Conservation (phyloP, 257 asterid species). For the Echium plantagineum region DNA sequence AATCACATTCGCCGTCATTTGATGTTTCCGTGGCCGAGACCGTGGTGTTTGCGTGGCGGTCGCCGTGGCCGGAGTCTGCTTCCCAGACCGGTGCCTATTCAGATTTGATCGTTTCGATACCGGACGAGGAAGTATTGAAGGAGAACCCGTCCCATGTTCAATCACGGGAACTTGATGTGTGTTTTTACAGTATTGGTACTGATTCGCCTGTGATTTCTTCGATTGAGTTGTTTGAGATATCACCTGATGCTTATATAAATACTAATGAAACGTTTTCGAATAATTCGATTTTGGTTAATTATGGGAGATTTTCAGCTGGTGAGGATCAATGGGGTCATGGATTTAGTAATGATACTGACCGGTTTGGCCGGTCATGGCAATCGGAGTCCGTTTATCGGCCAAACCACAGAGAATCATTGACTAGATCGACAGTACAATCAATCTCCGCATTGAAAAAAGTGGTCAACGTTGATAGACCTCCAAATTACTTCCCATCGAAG, state of each 20-base stretch:
- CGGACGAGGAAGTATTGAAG: conserved; percentile 7
- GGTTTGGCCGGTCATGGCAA: conserved; percentile 74
- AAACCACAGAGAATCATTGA: conserved; percentile 4
- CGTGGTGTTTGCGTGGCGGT: conserved; percentile 75
- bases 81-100: conserved; percentile 81
- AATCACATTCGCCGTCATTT: conserved; percentile 74
- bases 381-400: conserved; percentile 43
- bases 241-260: conserved; percentile 35
- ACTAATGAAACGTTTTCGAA: conserved; percentile 17
- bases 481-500: conserved; percentile 71
- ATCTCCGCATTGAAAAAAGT: conserved; percentile 46
- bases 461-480: conserved; percentile 36
- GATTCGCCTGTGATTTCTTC: conserved; percentile 84
- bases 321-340: conserved; percentile 93
- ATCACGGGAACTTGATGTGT: conserved; percentile 34
- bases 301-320: conserved; percentile 75
- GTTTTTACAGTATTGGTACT: conserved; percentile 93
- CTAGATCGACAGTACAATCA: conserved; percentile 39
- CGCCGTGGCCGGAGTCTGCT: conserved; percentile 67
- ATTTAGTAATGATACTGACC: conserved; percentile 69
- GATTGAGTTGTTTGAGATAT: conserved; percentile 42
- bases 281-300: conserved; percentile 51
- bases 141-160: neutral
- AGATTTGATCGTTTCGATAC: conserved; percentile 56
- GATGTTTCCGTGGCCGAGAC: conserved; percentile 84